phyloP scores from a whole-genome alignment of 2,329 filamentous ascomycete species.

The Xylaria sp. region DNA sequence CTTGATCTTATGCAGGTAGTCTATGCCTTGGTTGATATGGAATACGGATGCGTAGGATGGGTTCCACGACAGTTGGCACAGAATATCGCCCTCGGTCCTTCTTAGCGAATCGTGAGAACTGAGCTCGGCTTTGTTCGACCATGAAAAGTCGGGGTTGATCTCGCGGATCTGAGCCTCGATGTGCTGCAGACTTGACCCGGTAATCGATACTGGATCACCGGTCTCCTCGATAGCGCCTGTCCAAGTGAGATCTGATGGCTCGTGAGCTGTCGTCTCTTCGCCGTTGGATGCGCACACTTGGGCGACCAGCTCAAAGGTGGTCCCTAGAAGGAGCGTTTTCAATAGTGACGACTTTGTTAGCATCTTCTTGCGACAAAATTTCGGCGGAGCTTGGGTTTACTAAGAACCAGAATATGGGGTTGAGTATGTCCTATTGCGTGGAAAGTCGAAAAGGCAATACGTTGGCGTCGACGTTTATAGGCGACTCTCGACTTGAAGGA shows the following conservation, averaged over 20 bases:
- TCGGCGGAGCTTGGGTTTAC: neutral
- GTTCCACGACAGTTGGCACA: constrained; percentile 11
- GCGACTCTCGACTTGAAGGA: neutral
- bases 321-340: neutral
- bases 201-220: constrained; percentile 3
- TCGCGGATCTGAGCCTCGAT: constrained; percentile 15
- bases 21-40: constrained; percentile 15
- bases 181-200: constrained; percentile 8
- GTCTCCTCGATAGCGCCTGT: constrained; percentile 8
- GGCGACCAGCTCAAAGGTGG: neutral
- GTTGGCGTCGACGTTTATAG: neutral
- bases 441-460: neutral
- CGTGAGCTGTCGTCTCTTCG: neutral
- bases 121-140: constrained; percentile 1
- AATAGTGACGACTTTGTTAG: neutral
- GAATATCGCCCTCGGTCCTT: constrained; percentile 1
- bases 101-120: neutral
- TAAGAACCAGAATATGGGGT: neutral
- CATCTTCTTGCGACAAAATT: neutral
- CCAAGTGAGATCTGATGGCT: constrained; percentile 11
- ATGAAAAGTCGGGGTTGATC: constrained; percentile 8
- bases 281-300: neutral
- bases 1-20: constrained; percentile 12
- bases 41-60: constrained; percentile 16
- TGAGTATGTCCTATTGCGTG: neutral